These are phyloP conservation scores for Limnomonas spitsbergensis DNA, from an alignment of 139 green algal genomes.

Conservation along the genomic window DNA sequence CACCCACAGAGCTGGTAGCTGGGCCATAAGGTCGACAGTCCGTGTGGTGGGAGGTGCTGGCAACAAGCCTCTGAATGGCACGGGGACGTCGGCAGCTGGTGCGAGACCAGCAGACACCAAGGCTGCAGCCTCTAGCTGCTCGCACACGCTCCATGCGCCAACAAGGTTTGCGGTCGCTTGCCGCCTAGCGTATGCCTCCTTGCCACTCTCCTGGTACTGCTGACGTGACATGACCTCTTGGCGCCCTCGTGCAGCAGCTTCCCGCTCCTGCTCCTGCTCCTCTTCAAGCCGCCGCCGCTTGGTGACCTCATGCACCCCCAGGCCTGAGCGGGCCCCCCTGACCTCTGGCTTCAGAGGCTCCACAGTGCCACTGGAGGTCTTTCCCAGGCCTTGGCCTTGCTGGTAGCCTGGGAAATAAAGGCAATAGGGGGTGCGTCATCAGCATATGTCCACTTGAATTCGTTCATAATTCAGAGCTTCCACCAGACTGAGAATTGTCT, in stretches of 20 bases:
- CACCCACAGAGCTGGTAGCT: no score
- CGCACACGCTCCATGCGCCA: background rate
- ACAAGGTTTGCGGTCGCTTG: background rate
- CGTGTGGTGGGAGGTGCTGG: no score
- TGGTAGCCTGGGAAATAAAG: no score
- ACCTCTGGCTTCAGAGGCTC: constrained; percentile 5
- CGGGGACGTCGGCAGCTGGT: no score
- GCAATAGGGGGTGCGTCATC: no score
- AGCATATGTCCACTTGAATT: no score
- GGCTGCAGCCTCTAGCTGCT: background rate
- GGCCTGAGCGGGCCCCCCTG: background rate
- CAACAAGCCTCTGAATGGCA: no score
- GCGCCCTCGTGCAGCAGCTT: background rate
- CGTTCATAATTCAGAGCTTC: no score
- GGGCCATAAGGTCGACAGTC: no score
- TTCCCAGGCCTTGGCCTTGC: background rate
- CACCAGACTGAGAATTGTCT: no score
- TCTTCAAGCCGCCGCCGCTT: background rate
- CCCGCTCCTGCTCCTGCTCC: background rate
- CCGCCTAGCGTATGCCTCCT: background rate
- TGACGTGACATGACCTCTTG: no score
- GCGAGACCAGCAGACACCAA: no score
- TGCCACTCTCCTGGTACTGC: background rate
- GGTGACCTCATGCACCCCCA: background rate
- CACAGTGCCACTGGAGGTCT: background rate